Evolutionary conservation across 805 yeast genomes (phyloP).

Genomic region (Yarrowia hollandica): DNA sequence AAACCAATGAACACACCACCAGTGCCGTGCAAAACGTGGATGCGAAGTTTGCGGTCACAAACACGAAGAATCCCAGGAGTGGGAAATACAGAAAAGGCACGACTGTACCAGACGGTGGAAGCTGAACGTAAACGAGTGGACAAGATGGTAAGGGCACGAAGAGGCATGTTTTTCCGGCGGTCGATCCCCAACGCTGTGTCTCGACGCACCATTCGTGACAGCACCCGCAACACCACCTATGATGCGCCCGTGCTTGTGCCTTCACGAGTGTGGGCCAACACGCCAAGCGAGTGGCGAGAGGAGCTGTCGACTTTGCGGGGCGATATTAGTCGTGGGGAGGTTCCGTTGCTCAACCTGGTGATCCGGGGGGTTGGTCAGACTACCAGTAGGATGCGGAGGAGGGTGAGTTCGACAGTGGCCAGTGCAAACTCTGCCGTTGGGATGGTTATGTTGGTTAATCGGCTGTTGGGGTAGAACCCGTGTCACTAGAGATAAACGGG

Average conservation of each 20-base stretch:
- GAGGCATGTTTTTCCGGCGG: slow-evolving; percentile 15
- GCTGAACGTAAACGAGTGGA: slow-evolving; percentile 18
- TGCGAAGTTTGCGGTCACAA: neutral
- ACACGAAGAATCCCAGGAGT: slow-evolving; percentile 4
- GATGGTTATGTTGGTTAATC: neutral
- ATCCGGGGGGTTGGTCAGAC: slow-evolving; percentile 7
- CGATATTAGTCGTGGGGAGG: slow-evolving; percentile 3
- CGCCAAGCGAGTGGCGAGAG: slow-evolving; percentile 18
- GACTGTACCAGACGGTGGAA: slow-evolving; percentile 12
- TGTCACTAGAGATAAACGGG: too few species aligned
- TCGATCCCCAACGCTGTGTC: slow-evolving; percentile 23
- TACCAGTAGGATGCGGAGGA: neutral
- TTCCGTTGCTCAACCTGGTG: neutral
- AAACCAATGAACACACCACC: slow-evolving; percentile 22
- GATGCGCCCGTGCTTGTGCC: slow-evolving; percentile 1
- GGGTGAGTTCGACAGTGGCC: neutral
- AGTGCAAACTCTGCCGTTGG: neutral
- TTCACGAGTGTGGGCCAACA: slow-evolving; percentile 12
- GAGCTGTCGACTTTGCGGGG: slow-evolving; percentile 2
- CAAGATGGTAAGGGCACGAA: slow-evolving; percentile 5
- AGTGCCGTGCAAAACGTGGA: slow-evolving; percentile 15
- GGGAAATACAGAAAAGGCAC: slow-evolving; percentile 9
- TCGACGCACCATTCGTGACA: slow-evolving; percentile 16
- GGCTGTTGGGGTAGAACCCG: slow-evolving; percentile 1
- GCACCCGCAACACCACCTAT: neutral